Conservation (phyloP, 805 yeast genomes). For the Kuraishia ogatae region DNA sequence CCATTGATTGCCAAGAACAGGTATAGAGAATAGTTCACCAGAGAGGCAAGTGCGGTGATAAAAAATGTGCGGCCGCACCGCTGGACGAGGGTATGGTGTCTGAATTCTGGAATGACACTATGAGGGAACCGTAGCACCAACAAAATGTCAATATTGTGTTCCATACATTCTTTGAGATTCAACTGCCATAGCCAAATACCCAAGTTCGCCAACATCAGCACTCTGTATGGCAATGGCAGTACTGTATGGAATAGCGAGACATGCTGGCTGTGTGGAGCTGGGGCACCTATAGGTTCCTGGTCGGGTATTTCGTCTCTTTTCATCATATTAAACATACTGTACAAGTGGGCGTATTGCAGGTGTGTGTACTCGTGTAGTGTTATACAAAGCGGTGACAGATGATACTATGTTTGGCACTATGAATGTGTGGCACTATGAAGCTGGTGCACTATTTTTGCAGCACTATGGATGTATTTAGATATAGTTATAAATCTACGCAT, state of each 20-base stretch:
- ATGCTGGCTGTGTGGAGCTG: neutral
- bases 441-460: too few species aligned
- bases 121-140: conserved; percentile 29
- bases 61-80: conserved; percentile 10
- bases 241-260: conserved; percentile 18
- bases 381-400: too few species aligned
- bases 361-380: neutral
- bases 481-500: too few species aligned
- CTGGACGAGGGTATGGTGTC: conserved; percentile 12
- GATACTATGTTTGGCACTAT: too few species aligned
- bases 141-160: conserved; percentile 34
- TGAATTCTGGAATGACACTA: conserved; percentile 11
- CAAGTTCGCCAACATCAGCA: conserved; percentile 36
- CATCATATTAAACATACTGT: neutral
- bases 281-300: neutral
- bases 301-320: neutral
- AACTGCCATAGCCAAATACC: conserved; percentile 49
- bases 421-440: too few species aligned
- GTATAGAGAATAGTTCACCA: conserved; percentile 20
- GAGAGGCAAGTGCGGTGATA: conserved; percentile 16
- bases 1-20: conserved; percentile 14
- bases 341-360: neutral
- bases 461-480: too few species aligned
- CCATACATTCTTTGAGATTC: conserved; percentile 30
- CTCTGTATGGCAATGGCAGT: conserved; percentile 43